Percentiles rank a stretch among this genome's conserved stretches.
Evolutionary conservation across 202 grass and related monocot species (phyloP).

Genomic region (Carex arenaria): DNA sequence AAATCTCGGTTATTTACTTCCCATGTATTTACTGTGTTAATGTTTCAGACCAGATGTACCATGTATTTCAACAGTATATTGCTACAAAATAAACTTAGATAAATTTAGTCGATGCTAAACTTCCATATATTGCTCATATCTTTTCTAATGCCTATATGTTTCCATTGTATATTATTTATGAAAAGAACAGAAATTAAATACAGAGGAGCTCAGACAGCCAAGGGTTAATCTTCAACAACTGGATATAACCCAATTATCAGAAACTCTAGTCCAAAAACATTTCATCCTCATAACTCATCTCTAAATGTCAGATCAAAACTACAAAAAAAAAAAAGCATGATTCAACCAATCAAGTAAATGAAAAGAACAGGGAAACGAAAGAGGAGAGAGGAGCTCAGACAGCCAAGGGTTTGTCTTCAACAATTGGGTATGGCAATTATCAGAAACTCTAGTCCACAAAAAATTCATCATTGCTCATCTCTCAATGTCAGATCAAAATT

Average conservation of each 20-base stretch:
- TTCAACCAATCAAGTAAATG: too few species aligned
- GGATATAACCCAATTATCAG: not conserved
- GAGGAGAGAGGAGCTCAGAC: constrained; percentile 11
- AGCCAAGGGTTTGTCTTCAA: constrained; percentile 29
- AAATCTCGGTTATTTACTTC: too few species aligned
- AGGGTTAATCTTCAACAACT: constrained; percentile 24
- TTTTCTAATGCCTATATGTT: too few species aligned
- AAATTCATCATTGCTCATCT: constrained; percentile 2
- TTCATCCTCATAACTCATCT: constrained; percentile 14
- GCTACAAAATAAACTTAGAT: too few species aligned
- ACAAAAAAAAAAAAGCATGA: not conserved
- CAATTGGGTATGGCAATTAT: not conserved
- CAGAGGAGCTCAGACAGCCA: constrained; percentile 25
- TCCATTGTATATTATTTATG: too few species aligned
- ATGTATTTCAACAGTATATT: too few species aligned
- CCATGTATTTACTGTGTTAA: too few species aligned
- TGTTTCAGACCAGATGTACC: too few species aligned
- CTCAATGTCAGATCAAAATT: not conserved
- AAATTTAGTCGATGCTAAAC: too few species aligned
- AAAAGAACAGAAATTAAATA: too few species aligned
- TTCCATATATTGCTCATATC: too few species aligned
- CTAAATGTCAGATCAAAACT: not conserved
- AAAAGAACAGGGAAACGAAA: too few species aligned
- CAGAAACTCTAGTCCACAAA: constrained; percentile 20
- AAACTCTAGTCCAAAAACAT: constrained; percentile 14